A percentile compares a stretch with the other conserved stretches of the same genome.
Evolutionary conservation across 225 moss, liverwort and hornwort genomes (phyloP).

Genomic region (Pseudoscleropodium purum): DNA sequence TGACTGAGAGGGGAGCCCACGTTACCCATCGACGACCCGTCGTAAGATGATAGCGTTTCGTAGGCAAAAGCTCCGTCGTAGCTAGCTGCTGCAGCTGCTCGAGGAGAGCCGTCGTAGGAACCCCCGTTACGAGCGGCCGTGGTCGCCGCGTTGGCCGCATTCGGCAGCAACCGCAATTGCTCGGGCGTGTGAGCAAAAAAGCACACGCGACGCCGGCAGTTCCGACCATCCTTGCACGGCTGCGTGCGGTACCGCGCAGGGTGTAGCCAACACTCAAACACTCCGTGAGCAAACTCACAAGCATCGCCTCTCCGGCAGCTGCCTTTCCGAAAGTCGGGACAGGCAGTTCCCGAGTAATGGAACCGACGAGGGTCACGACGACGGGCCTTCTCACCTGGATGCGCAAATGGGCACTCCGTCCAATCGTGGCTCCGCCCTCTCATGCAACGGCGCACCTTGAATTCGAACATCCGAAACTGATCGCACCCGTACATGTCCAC

Average conservation of each 20-base stretch:
- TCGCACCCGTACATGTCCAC: constrained; percentile 97
- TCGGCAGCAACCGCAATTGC: constrained; percentile 85
- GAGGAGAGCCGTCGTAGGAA: constrained; percentile 74
- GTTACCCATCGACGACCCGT: constrained; percentile 47
- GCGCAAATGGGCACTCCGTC: constrained; percentile 99
- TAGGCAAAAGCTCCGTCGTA: constrained; percentile 71
- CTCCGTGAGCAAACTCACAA: constrained; percentile 96
- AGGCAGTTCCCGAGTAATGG: constrained; percentile 95
- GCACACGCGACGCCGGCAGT: constrained; percentile 90
- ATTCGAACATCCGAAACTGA: constrained; percentile 99
- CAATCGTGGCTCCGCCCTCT: constrained; percentile 96
- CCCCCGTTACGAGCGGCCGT: constrained; percentile 61
- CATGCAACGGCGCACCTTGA: constrained; percentile 99
- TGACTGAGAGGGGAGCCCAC: constrained; percentile 51
- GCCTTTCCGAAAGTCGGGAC: constrained; percentile 94
- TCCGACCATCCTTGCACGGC: constrained; percentile 94
- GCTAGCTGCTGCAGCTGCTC: constrained; percentile 28
- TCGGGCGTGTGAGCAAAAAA: constrained; percentile 98
- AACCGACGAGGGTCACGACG: constrained; percentile 93
- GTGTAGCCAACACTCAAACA: constrained; percentile 98
- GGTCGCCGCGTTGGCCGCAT: constrained; percentile 82
- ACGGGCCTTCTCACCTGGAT: constrained; percentile 95
- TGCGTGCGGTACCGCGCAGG: constrained; percentile 94
- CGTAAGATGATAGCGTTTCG: constrained; percentile 48
- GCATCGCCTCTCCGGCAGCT: constrained; percentile 95